A percentile compares a stretch with the other conserved stretches of the same genome.
Evolutionary conservation across 23 red algal species (phyloP).

Genomic region (Gracilaria vermiculophylla): DNA sequence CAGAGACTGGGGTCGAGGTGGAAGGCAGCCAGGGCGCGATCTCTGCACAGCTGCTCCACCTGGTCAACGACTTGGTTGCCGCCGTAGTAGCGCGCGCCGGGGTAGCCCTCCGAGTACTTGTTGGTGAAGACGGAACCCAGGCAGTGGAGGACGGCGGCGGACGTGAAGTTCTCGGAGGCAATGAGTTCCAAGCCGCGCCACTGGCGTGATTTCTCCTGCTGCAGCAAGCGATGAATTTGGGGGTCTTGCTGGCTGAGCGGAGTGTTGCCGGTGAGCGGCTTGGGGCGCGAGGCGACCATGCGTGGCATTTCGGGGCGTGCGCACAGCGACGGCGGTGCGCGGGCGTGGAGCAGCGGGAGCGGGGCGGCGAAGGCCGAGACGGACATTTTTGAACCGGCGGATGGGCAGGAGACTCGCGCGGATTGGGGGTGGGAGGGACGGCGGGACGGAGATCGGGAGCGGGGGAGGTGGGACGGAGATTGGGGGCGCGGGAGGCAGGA

Average conservation of each 20-base stretch:
- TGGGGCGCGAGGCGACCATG: background rate
- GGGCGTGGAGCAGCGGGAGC: background rate
- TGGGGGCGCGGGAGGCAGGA: no score
- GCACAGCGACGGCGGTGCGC: background rate
- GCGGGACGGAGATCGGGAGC: no score
- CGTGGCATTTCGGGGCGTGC: background rate
- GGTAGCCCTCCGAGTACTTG: conserved; percentile 99
- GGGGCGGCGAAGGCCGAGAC: background rate
- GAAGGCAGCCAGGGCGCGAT: conserved; percentile 83
- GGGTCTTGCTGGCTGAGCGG: conserved; percentile 59
- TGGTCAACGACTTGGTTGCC: conserved; percentile 89
- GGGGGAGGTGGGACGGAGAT: no score
- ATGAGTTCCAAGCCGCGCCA: conserved; percentile 88
- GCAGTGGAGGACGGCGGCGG: conserved; percentile 74
- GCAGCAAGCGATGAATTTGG: conserved; percentile 61
- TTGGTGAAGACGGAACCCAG: conserved; percentile 97
- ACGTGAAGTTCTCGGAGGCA: conserved; percentile 94
- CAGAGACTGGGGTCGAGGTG: conserved; percentile 65
- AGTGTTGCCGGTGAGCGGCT: conserved; percentile 5
- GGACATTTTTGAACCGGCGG: background rate
- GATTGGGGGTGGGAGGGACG: no score
- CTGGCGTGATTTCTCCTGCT: conserved; percentile 73
- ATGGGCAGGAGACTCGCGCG: no score
- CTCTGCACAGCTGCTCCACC: conserved; percentile 75
- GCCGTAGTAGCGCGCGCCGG: conserved; percentile 89